Conservation (phyloP, 2,329 filamentous ascomycete species). For the Hymenoscyphus fructigenus region DNA sequence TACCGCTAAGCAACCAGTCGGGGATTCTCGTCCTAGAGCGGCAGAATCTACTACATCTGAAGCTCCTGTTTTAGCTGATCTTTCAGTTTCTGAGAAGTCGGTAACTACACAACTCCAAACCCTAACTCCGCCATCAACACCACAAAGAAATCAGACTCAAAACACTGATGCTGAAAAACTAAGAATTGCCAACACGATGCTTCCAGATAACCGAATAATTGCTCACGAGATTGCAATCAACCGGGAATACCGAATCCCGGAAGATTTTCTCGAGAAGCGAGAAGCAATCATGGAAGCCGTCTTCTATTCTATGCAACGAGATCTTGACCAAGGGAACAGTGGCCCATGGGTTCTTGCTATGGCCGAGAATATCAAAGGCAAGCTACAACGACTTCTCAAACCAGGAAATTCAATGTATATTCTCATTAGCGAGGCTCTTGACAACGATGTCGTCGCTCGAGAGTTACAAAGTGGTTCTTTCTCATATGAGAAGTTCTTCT, state of each 20-base stretch:
- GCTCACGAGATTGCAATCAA: constrained; percentile 81
- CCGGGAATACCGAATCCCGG: constrained; percentile 71
- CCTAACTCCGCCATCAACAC: constrained; percentile 55
- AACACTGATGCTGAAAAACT: constrained; percentile 32
- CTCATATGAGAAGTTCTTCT: constrained; percentile 79
- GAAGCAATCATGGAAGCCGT: constrained; percentile 58
- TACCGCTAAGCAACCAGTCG: constrained; percentile 63
- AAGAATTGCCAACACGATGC: constrained; percentile 43
- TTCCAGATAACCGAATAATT: constrained; percentile 72
- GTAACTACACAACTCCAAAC: constrained; percentile 47
- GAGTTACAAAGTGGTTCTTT: constrained; percentile 72
- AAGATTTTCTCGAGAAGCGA: constrained; percentile 59
- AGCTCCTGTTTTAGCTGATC: constrained; percentile 41
- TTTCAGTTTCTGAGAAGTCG: constrained; percentile 42
- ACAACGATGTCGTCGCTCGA: constrained; percentile 66
- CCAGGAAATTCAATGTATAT: constrained; percentile 71
- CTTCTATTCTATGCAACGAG: constrained; percentile 58
- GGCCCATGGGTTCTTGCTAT: constrained; percentile 69
- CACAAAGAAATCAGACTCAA: constrained; percentile 32
- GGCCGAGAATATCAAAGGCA: constrained; percentile 68
- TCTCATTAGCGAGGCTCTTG: constrained; percentile 72
- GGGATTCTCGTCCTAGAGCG: constrained; percentile 69
- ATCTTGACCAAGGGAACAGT: constrained; percentile 62
- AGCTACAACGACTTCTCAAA: constrained; percentile 70
- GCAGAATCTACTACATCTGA: constrained; percentile 41